A percentile compares a stretch with the other conserved stretches of the same genome.
Evolutionary conservation across 768 basidiomycete species (phyloP).

Genomic region (Cytidiella melzeri): DNA sequence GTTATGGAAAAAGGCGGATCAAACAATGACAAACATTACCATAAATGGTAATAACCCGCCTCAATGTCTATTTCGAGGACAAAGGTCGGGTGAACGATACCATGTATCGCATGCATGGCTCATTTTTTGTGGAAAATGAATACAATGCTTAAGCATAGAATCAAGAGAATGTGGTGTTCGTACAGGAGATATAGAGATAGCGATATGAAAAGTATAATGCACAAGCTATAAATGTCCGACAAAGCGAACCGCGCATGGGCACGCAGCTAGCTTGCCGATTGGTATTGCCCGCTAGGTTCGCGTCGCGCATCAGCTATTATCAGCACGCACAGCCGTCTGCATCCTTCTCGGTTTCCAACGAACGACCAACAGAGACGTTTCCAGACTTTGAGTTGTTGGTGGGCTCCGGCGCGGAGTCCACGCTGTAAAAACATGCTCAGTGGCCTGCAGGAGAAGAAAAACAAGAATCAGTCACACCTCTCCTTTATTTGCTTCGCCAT

Average conservation of each 20-base stretch:
- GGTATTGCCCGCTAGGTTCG: too few species aligned
- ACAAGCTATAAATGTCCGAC: background rate
- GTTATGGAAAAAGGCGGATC: slow-evolving; percentile 8
- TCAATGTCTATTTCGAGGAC: slow-evolving; percentile 1
- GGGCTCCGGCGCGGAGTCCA: slow-evolving; percentile 12
- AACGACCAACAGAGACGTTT: slow-evolving; percentile 9
- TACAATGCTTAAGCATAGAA: too few species aligned
- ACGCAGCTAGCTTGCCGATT: too few species aligned
- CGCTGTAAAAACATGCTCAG: slow-evolving; percentile 3
- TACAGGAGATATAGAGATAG: background rate
- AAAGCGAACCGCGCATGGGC: too few species aligned
- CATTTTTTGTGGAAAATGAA: too few species aligned
- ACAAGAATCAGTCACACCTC: slow-evolving; percentile 40
- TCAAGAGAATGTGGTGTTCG: too few species aligned
- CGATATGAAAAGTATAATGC: background rate
- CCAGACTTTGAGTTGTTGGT: slow-evolving; percentile 7
- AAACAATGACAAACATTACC: background rate
- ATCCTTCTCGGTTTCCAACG: slow-evolving; percentile 8
- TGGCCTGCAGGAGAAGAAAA: background rate
- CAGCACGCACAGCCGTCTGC: slow-evolving; percentile 12
- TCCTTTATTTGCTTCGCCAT: slow-evolving; percentile 96
- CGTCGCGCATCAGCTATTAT: background rate
- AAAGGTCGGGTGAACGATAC: slow-evolving; percentile 1
- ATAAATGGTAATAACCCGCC: background rate
- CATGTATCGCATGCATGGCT: too few species aligned